These are phyloP conservation scores for Magnaporthales sp. DNA, from an alignment of 2,329 filamentous ascomycete species.

Conservation along the genomic window DNA sequence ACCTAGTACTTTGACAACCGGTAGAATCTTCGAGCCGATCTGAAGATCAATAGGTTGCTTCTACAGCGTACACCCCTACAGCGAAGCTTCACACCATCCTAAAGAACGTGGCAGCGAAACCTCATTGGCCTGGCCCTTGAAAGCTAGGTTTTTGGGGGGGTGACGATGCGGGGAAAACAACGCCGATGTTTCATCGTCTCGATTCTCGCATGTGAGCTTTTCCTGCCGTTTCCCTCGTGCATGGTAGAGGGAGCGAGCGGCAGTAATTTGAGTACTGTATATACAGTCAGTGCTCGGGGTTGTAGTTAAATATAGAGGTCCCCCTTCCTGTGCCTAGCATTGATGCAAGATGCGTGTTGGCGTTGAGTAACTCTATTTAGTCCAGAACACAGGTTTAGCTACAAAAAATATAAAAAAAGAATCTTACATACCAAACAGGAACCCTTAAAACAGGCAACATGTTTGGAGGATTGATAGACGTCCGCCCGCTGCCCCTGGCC, in stretches of 20 bases:
- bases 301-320: not conserved
- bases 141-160: not conserved
- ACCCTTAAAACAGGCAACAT: not conserved
- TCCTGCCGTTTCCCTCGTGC: not conserved
- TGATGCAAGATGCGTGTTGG: not conserved
- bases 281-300: not conserved
- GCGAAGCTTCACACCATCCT: not conserved
- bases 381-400: not conserved
- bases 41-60: not conserved
- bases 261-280: not conserved
- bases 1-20: not conserved
- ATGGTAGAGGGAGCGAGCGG: not conserved
- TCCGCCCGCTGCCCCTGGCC: not conserved
- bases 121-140: not conserved
- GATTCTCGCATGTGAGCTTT: not conserved
- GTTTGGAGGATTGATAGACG: slow-evolving; percentile 7
- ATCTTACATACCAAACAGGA: not conserved
- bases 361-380: not conserved
- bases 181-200: not conserved
- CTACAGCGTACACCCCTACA: not conserved
- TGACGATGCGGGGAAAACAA: not conserved
- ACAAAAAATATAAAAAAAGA: not conserved
- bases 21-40: not conserved
- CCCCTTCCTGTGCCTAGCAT: not conserved
- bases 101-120: not conserved